Base-by-base conservation (phyloP, 2,329 filamentous ascomycete genomes). In the Diaporthe citri region DNA sequence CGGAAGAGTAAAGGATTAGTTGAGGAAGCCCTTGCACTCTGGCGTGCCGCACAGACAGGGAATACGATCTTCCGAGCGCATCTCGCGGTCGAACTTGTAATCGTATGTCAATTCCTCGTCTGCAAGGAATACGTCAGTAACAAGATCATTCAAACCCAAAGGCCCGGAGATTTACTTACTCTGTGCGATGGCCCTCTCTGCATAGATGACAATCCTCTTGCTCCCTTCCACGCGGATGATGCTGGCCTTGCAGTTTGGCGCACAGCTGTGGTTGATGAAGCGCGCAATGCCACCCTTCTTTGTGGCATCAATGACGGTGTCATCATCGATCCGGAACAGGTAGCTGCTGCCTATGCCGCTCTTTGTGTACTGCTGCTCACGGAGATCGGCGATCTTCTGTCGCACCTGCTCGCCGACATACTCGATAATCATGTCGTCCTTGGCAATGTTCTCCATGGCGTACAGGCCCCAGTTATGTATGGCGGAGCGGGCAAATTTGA, bases 361-460 rank as follows among this genome's bases (percentile, higher is more conserved):
- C 87, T 97, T 96, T 77, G 98, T 91, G 83, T 99, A 99, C 75
- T 93, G 92, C 78, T 93, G 91, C 86, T 99, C 97, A 74, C 97
- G 93, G 82, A 98, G 92, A 84, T 99, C 97, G n/a, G 97, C 96
- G 76, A 99, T 97, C 81, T 97, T 95, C 84, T 99, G 97, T 74
- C 97, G 92, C 51, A 99, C 95, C 84, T 98, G 97, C 86, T 99
- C 97, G 76, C 97, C 97, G 15, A 99, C 97, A 82, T 99, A 99
- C 86, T 99, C 97, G 81, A 99, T 99, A 82, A 99, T 99, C 95
- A 99, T 98, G 85, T 99, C 97, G 83, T 98, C 97, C 83, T 96
- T 95, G 76, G 94, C 91, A 77, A 99, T 99, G 82, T 97, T 97
- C 85, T 99, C 97, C 88, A 98, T 96, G 4, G 97, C 96, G 82